phyloP scores from a whole-genome alignment of 306 rosid genomes.

The Crotalaria pallida region DNA sequence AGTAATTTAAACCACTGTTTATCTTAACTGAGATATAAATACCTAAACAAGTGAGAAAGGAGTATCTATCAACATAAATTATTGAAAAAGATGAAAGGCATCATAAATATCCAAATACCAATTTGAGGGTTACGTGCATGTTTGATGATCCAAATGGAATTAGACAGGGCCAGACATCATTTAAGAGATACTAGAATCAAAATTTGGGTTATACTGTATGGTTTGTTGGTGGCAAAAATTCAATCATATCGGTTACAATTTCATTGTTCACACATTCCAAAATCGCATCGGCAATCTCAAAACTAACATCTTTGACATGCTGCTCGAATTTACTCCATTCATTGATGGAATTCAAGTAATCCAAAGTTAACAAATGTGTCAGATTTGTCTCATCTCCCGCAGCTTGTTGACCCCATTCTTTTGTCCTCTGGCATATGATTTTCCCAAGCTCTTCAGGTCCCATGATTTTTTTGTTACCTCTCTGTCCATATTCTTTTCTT shows the following conservation, averaged over 20 bases:
- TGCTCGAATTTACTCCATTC: constrained; percentile 49
- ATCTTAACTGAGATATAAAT: background rate
- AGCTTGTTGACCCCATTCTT: constrained; percentile 27
- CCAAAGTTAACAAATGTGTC: constrained; percentile 27
- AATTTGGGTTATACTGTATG: background rate
- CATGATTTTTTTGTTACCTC: constrained; percentile 14
- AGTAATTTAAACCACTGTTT: too few relatives aligned
- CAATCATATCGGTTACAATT: constrained; percentile 32
- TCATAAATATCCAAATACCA: background rate
- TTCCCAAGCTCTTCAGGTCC: constrained; percentile 47
- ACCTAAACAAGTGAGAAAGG: background rate
- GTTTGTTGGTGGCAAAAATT: constrained; percentile 1
- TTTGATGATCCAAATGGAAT: background rate
- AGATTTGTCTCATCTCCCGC: constrained; percentile 30
- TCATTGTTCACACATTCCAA: constrained; percentile 45
- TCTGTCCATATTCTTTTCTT: constrained; percentile 11
- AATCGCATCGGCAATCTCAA: constrained; percentile 53
- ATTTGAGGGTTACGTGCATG: background rate
- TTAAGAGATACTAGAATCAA: background rate
- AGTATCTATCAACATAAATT: background rate
- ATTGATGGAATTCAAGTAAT: constrained; percentile 29
- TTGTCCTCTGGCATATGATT: constrained; percentile 39
- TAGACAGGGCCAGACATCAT: background rate
- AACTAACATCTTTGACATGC: constrained; percentile 38
- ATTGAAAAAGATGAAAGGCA: background rate